Evolutionary conservation across 1,139 yeast genomes (phyloP).

Genomic region (Pichia sp.): DNA sequence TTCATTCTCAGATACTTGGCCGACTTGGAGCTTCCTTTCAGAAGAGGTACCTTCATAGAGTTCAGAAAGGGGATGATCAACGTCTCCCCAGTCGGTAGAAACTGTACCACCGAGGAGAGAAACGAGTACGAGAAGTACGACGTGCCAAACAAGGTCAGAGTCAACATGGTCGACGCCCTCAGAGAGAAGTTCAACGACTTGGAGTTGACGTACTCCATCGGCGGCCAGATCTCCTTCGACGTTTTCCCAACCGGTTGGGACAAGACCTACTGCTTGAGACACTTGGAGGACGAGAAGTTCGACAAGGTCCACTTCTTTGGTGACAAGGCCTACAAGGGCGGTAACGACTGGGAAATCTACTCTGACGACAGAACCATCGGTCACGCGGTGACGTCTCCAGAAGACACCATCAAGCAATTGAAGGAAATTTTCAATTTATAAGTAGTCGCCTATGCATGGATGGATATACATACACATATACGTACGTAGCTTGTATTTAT

Average conservation of each 20-base stretch:
- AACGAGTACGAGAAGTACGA: conserved; percentile 85
- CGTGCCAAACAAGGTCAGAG: conserved; percentile 73
- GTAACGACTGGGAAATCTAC: conserved; percentile 97
- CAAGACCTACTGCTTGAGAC: conserved; percentile 95
- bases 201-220: conserved; percentile 91
- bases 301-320: conserved; percentile 94
- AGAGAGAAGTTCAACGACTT: conserved; percentile 76
- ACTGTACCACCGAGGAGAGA: conserved; percentile 91
- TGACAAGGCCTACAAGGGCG: conserved; percentile 96
- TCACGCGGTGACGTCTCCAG: conserved; percentile 86
- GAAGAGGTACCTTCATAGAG: conserved; percentile 97
- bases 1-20: conserved; percentile 83
- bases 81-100: conserved; percentile 97
- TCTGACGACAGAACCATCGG: conserved; percentile 89
- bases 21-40: conserved; percentile 81
- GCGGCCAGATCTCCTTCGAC: conserved; percentile 98
- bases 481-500: background rate
- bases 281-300: conserved; percentile 81
- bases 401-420: conserved; percentile 79
- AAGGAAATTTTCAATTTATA: conserved; percentile 62
- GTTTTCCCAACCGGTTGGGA: conserved; percentile 99
- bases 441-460: background rate
- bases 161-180: conserved; percentile 76
- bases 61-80: conserved; percentile 99
- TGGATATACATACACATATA: background rate